phyloP scores from a whole-genome alignment of 768 basidiomycete species.

The Xerocomellus amylosporus region DNA sequence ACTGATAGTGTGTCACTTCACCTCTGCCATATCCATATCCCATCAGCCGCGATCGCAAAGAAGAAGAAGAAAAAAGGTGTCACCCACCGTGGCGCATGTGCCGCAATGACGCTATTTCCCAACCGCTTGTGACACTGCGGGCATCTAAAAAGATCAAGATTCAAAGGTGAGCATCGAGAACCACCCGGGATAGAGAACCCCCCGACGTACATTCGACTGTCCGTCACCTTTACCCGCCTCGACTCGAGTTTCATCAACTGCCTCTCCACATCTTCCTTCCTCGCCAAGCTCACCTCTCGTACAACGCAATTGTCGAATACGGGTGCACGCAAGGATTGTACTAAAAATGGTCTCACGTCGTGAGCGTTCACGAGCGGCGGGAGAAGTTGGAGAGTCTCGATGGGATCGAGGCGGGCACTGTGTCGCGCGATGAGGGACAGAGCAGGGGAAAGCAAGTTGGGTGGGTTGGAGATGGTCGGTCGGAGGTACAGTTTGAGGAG shows the following conservation, averaged over 20 bases:
- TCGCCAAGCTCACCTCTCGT: constrained; percentile 66
- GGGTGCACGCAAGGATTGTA: constrained; percentile 63
- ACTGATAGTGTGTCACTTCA: constrained; percentile 96
- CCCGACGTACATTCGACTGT: constrained; percentile 80
- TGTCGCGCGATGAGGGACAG: constrained; percentile 86
- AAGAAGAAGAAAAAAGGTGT: background rate
- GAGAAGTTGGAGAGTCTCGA: constrained; percentile 79
- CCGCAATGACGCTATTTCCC: constrained; percentile 90
- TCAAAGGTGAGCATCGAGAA: background rate
- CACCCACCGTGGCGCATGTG: constrained; percentile 80
- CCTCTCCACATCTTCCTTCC: constrained; percentile 73
- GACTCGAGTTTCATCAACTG: constrained; percentile 73
- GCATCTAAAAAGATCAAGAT: constrained; percentile 66
- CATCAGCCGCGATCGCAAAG: background rate
- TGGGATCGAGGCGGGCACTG: constrained; percentile 74
- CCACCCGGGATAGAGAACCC: no score
- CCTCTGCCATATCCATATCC: constrained; percentile 55
- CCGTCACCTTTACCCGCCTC: constrained; percentile 83
- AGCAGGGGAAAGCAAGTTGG: constrained; percentile 73
- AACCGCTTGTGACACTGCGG: constrained; percentile 95
- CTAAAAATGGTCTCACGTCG: constrained; percentile 75
- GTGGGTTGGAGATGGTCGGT: constrained; percentile 50
- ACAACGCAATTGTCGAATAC: constrained; percentile 69
- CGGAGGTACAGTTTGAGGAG: constrained; percentile 86
- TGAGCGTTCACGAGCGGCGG: constrained; percentile 87